Percentiles rank a stretch among this genome's conserved stretches.
phyloP scores from a whole-genome alignment of 768 basidiomycete genomes.

The Galerina marginata region DNA sequence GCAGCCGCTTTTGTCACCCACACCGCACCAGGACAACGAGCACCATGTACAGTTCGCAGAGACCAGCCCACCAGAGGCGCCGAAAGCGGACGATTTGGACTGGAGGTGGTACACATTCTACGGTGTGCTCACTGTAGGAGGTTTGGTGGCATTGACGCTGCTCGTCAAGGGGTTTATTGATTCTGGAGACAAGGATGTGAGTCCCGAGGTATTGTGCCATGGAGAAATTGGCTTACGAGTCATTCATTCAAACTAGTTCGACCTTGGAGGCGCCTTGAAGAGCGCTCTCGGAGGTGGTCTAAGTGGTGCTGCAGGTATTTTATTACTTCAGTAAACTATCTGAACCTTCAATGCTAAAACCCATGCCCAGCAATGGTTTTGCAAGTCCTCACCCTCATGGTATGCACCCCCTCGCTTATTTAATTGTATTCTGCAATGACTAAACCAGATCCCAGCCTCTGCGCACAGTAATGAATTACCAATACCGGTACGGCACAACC shows the following conservation, averaged over 20 bases:
- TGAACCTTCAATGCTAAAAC: background rate
- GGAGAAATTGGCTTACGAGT: background rate
- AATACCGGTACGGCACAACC: constrained; percentile 87
- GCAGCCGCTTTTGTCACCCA: background rate
- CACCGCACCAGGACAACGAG: background rate
- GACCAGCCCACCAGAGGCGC: background rate
- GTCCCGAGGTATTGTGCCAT: constrained; percentile 21
- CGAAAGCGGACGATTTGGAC: constrained; percentile 23
- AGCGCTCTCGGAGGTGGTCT: constrained; percentile 89
- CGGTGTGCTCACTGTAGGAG: constrained; percentile 38
- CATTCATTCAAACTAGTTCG: constrained; percentile 61
- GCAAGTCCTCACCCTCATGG: constrained; percentile 91
- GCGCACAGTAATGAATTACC: constrained; percentile 98
- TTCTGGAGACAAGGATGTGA: constrained; percentile 67
- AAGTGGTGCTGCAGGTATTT: constrained; percentile 81
- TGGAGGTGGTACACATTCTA: constrained; percentile 37
- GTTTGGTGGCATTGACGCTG: constrained; percentile 46
- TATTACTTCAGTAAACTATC: background rate
- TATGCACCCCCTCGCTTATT: constrained; percentile 17
- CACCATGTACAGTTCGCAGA: background rate
- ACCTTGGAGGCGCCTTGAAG: constrained; percentile 76
- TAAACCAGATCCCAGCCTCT: constrained; percentile 59
- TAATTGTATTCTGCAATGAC: background rate
- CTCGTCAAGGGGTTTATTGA: constrained; percentile 77
- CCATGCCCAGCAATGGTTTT: constrained; percentile 81